These are phyloP conservation scores for Irpex lacteus DNA, from an alignment of 1,284 basidiomycete genomes.

Conservation along the genomic window DNA sequence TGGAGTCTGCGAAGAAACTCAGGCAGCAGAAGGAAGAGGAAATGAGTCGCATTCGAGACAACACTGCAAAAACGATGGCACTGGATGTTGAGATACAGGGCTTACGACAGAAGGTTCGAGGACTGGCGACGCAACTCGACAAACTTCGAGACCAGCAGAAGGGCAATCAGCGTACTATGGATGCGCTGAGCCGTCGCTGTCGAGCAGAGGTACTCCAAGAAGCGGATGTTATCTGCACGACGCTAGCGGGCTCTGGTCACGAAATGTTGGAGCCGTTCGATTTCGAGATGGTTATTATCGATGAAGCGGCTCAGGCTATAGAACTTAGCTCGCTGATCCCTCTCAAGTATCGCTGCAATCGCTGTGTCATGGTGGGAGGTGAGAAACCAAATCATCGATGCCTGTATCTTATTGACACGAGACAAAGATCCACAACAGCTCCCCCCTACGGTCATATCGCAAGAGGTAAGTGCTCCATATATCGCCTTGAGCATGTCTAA, in stretches of 20 bases:
- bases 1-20: constrained; percentile 63
- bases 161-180: constrained; percentile 70
- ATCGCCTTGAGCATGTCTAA: neutral
- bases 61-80: constrained; percentile 42
- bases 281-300: constrained; percentile 96
- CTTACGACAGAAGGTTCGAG: constrained; percentile 64
- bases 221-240: constrained; percentile 94
- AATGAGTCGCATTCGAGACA: constrained; percentile 48
- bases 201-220: constrained; percentile 79
- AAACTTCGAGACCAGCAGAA: constrained; percentile 80
- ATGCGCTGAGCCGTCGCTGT: constrained; percentile 73
- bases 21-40: constrained; percentile 68
- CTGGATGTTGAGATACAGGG: constrained; percentile 69
- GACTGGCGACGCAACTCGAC: constrained; percentile 71
- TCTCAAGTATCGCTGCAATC: constrained; percentile 82
- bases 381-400: constrained; percentile 21
- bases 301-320: constrained; percentile 97
- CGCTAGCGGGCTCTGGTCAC: constrained; percentile 91
- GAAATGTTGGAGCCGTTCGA: constrained; percentile 83
- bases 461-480: constrained; percentile 47
- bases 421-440: constrained; percentile 89
- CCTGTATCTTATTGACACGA: neutral
- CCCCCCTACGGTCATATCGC: constrained; percentile 94
- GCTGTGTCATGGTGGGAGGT: constrained; percentile 95
- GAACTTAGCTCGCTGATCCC: constrained; percentile 98